Conservation (phyloP, 2,329 filamentous ascomycete species). For the Trichoderma hamatum region DNA sequence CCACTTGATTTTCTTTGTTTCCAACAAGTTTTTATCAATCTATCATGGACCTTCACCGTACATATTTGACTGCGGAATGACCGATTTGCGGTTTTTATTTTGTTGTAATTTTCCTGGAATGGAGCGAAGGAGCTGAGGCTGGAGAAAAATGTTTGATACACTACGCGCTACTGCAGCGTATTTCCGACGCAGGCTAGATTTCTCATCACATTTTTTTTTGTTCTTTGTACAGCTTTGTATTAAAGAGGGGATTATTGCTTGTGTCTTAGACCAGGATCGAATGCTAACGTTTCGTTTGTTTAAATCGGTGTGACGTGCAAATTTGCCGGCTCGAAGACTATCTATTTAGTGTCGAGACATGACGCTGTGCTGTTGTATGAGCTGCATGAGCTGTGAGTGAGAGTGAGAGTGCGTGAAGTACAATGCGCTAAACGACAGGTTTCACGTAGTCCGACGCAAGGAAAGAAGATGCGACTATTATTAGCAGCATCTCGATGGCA, state of each 20-base stretch:
- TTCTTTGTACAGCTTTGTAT: constrained; percentile 14
- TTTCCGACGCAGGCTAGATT: constrained; percentile 19
- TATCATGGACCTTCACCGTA: constrained; percentile 27
- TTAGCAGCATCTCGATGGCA: constrained; percentile 15
- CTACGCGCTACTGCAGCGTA: constrained; percentile 17
- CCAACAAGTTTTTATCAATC: constrained; percentile 26
- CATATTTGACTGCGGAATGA: constrained; percentile 27
- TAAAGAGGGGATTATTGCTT: constrained; percentile 11
- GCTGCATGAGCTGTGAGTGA: neutral
- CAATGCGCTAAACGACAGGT: neutral
- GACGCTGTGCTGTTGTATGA: constrained; percentile 10
- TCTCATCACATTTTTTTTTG: constrained; percentile 15
- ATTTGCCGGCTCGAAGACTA: neutral
- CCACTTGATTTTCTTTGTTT: neutral
- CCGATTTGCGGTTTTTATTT: constrained; percentile 24
- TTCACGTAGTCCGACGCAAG: neutral
- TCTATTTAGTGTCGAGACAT: neutral
- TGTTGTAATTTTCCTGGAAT: constrained; percentile 26
- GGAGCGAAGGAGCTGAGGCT: constrained; percentile 21
- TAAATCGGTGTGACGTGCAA: constrained; percentile 3
- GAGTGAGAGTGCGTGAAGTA: neutral
- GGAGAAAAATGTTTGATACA: constrained; percentile 19
- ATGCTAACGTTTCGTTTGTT: constrained; percentile 28
- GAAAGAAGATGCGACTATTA: constrained; percentile 3
- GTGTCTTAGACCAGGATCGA: constrained; percentile 28